Conservation (phyloP, 139 green algal species). For the Tetradesmus obliquus region DNA sequence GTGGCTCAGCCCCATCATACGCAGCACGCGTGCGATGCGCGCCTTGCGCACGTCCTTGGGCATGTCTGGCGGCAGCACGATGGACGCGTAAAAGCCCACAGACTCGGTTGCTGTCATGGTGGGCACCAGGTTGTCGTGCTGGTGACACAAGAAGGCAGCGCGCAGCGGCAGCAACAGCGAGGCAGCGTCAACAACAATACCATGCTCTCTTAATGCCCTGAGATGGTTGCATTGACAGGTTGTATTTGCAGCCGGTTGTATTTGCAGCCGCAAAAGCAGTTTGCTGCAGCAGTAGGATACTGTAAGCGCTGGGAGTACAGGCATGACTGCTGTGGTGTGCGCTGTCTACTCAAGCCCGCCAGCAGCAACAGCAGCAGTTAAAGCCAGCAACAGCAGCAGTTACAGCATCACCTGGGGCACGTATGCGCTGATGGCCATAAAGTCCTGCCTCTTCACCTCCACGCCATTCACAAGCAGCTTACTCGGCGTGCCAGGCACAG, state of each 20-base stretch:
- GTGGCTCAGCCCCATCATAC: constrained; percentile 47
- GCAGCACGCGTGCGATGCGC: constrained; percentile 31
- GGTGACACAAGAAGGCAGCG: background rate
- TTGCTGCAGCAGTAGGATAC: no score
- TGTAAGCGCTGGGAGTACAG: no score
- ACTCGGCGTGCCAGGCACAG: background rate
- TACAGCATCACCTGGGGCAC: constrained; percentile 55
- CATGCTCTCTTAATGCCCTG: no score
- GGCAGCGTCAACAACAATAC: no score
- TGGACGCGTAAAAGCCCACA: constrained; percentile 48
- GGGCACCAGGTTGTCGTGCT: constrained; percentile 61
- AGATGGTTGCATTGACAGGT: no score
- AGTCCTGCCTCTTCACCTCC: background rate
- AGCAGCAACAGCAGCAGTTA: no score
- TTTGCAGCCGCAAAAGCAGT: no score
- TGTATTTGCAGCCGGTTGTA: no score
- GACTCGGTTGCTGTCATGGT: constrained; percentile 58
- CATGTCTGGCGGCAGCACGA: constrained; percentile 41
- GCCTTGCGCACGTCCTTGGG: background rate
- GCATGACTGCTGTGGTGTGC: no score
- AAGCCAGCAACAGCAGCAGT: no score
- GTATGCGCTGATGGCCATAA: constrained; percentile 51
- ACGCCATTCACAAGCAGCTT: constrained; percentile 52
- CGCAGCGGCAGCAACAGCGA: no score
- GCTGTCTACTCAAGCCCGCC: no score